These are phyloP conservation scores for Dillenia turbinata DNA, from an alignment of 164 flowering plant species.

Conservation along the genomic window DNA sequence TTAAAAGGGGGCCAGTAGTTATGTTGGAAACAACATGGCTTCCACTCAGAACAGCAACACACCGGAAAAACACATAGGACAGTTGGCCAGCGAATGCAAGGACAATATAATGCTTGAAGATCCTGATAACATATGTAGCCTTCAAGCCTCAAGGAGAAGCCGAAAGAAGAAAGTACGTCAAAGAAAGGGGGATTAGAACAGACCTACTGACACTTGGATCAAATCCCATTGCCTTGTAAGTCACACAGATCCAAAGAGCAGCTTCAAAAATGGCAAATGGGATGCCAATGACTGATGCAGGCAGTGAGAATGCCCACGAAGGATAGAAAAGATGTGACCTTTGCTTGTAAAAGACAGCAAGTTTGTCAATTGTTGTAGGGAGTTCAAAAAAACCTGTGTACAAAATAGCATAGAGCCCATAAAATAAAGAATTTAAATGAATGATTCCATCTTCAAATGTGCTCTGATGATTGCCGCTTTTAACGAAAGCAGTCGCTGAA, in stretches of 20 bases:
- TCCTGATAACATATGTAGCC: conserved; percentile 22
- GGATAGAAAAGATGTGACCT: conserved; percentile 53
- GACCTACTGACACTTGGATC: conserved; percentile 39
- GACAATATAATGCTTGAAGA: conserved; percentile 33
- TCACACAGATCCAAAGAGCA: conserved; percentile 27
- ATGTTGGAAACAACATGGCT: conserved; percentile 33
- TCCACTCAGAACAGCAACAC: conserved; percentile 29
- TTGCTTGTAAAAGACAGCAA: conserved; percentile 69
- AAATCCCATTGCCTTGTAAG: conserved; percentile 40
- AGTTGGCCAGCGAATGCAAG: conserved; percentile 30
- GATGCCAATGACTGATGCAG: conserved; percentile 25
- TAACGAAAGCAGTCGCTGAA: conserved; percentile 31
- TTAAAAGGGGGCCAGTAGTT: conserved; percentile 20
- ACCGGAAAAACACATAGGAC: conserved; percentile 37
- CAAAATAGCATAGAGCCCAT: conserved; percentile 14
- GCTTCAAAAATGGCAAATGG: conserved; percentile 36
- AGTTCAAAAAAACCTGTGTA: conserved; percentile 49
- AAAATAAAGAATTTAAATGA: conserved; percentile 43
- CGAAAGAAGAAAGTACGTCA: not conserved
- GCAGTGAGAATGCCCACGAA: conserved; percentile 51
- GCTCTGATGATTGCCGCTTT: conserved; percentile 23
- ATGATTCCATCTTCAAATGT: conserved; percentile 32
- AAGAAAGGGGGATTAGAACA: not conserved
- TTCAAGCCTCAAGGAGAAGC: not conserved
- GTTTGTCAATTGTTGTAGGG: conserved; percentile 33